Evolutionary conservation across 768 basidiomycete species (phyloP).

Genomic region (Termitomyces bulborhizus): DNA sequence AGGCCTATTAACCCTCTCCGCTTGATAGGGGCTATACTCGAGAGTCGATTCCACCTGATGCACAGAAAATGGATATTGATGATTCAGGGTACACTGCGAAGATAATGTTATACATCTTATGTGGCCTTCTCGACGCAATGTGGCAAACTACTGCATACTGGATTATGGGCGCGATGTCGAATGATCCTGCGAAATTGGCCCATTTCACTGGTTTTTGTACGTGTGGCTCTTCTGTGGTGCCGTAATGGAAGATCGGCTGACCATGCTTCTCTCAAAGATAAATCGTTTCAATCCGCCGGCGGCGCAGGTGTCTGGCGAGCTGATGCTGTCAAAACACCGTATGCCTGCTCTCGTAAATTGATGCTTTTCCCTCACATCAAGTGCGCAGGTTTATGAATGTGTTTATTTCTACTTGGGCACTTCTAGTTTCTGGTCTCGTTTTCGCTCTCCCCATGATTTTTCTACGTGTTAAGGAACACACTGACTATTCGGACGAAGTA

Average conservation of each 20-base stretch:
- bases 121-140: conserved; percentile 73
- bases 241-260: neutral
- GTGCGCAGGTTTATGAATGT: conserved; percentile 54
- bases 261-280: conserved; percentile 35
- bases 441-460: conserved; percentile 74
- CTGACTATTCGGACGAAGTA: conserved; percentile 44
- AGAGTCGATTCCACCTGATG: conserved; percentile 30
- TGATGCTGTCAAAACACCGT: conserved; percentile 51
- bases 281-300: conserved; percentile 72
- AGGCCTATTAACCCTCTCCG: neutral
- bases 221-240: conserved; percentile 20
- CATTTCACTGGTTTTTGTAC: conserved; percentile 78
- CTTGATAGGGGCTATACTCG: conserved; percentile 52
- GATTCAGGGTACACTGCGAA: conserved; percentile 48
- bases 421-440: conserved; percentile 57
- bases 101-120: conserved; percentile 63
- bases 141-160: conserved; percentile 84
- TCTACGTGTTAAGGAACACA: conserved; percentile 58
- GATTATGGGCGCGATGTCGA: conserved; percentile 84
- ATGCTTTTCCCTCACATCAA: neutral
- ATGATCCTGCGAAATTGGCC: conserved; percentile 73
- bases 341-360: neutral
- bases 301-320: conserved; percentile 69
- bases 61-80: conserved; percentile 52
- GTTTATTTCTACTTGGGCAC: conserved; percentile 69